Conservation (phyloP, 345 rosid genomes). For the Citrus hindsii region DNA sequence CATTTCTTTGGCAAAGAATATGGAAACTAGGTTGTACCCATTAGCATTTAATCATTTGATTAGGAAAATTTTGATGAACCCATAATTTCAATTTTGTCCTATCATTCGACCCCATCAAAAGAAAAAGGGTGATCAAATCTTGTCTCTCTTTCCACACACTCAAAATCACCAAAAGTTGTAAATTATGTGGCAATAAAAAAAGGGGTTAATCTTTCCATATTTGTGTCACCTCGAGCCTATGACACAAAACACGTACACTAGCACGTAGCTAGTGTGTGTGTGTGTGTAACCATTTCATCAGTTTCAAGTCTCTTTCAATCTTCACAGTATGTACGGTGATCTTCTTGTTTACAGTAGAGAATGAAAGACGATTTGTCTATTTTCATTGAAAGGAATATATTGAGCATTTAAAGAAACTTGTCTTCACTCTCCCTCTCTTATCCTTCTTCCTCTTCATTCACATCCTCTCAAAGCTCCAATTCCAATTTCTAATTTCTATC, state of each 20-base stretch:
- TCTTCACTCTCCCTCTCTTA: conserved; percentile 13
- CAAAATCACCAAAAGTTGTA: neutral
- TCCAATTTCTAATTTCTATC: neutral
- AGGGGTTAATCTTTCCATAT: no score
- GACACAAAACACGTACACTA: neutral
- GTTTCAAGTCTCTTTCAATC: conserved; percentile 28
- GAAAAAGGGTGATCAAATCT: neutral
- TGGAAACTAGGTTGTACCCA: neutral
- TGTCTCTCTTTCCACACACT: neutral
- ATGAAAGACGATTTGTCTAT: conserved; percentile 14
- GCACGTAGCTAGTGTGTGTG: neutral
- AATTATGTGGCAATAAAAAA: neutral
- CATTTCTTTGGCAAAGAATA: neutral
- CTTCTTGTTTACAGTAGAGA: conserved; percentile 7
- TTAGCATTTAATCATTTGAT: conserved; percentile 1
- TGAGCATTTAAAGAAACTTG: conserved; percentile 31
- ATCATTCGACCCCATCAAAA: neutral
- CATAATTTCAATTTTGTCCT: neutral
- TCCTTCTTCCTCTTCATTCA: conserved; percentile 17
- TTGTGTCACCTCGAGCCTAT: no score
- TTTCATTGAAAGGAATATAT: conserved; percentile 29
- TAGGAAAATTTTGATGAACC: neutral
- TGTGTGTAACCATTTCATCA: neutral
- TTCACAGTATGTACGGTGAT: neutral
- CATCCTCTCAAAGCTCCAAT: conserved; percentile 5